These are phyloP conservation scores for Phycomyces nitens DNA, from an alignment of 192 early-diverging fungal species.

Conservation along the genomic window DNA sequence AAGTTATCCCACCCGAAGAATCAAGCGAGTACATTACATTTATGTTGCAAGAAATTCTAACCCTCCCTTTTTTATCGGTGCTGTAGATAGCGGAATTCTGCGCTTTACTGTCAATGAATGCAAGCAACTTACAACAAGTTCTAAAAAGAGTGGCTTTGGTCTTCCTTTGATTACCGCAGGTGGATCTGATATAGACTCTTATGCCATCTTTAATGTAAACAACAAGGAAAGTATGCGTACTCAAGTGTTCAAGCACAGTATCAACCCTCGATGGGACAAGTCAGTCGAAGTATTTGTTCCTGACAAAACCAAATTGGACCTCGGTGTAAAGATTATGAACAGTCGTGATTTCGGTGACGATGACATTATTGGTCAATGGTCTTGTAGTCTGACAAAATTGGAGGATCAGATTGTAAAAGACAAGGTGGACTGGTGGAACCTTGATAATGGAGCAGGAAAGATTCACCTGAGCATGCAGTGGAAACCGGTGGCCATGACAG, in stretches of 20 bases:
- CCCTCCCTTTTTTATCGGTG: too few relatives aligned
- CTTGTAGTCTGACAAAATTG: conserved; percentile 29
- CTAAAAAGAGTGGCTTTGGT: conserved; percentile 14
- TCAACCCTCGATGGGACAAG: conserved; percentile 78
- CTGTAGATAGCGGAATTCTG: conserved; percentile 58
- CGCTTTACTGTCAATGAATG: conserved; percentile 64
- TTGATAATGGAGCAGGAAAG: conserved; percentile 39
- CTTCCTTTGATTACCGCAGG: conserved; percentile 26
- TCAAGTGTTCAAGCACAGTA: conserved; percentile 64
- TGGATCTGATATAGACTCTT: conserved; percentile 38
- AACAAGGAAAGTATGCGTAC: conserved; percentile 49
- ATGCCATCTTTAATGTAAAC: conserved; percentile 56
- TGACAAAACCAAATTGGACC: conserved; percentile 56
- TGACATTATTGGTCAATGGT: conserved; percentile 33
- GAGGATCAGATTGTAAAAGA: conserved; percentile 28
- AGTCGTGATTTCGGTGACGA: conserved; percentile 44
- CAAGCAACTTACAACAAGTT: conserved; percentile 52
- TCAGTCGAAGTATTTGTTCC: conserved; percentile 69
- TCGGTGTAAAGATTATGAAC: conserved; percentile 61
- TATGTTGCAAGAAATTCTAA: conserved; percentile 15
- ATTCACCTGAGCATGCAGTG: conserved; percentile 51
- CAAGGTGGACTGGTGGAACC: conserved; percentile 41
- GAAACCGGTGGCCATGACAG: conserved; percentile 72
- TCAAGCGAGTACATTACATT: conserved; percentile 35
- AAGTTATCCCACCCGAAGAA: conserved; percentile 37